A percentile compares a stretch with the other conserved stretches of the same genome.
These are phyloP conservation scores for Ehretia macrophylla DNA, from an alignment of 257 asterid species.

Conservation along the genomic window DNA sequence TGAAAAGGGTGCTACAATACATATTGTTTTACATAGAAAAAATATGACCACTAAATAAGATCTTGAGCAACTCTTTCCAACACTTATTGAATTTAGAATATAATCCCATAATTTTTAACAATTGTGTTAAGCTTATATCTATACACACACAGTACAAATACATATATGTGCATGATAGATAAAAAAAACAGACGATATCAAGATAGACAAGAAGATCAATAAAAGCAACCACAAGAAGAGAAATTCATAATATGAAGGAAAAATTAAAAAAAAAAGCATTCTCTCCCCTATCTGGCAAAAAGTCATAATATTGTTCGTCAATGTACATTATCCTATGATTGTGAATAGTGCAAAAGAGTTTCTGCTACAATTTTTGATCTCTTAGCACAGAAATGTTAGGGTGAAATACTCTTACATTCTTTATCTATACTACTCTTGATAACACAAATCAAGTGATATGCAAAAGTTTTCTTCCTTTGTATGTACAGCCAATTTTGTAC, in stretches of 20 bases:
- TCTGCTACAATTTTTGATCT: not conserved
- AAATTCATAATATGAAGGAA: not conserved
- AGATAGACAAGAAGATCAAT: too few relatives aligned
- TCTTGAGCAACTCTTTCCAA: too few relatives aligned
- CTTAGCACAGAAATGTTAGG: not conserved
- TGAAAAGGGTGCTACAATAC: too few relatives aligned
- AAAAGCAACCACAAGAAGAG: too few relatives aligned
- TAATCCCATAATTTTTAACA: too few relatives aligned
- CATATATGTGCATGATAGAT: too few relatives aligned
- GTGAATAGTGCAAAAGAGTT: not conserved
- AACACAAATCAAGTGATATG: slow-evolving; percentile 14
- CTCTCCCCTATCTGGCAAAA: not conserved
- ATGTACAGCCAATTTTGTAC: slow-evolving; percentile 30
- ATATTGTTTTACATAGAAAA: too few relatives aligned
- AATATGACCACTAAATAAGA: too few relatives aligned
- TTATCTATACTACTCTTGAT: slow-evolving; percentile 1
- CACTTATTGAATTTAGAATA: too few relatives aligned
- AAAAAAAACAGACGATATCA: too few relatives aligned
- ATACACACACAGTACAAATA: too few relatives aligned
- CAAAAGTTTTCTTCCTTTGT: slow-evolving; percentile 19
- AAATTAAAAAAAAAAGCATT: not conserved
- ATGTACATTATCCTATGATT: not conserved
- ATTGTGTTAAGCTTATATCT: too few relatives aligned
- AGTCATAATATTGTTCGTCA: not conserved
- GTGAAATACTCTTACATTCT: not conserved